Conservation (phyloP, 768 basidiomycete species). For the Amanita thiersii region DNA sequence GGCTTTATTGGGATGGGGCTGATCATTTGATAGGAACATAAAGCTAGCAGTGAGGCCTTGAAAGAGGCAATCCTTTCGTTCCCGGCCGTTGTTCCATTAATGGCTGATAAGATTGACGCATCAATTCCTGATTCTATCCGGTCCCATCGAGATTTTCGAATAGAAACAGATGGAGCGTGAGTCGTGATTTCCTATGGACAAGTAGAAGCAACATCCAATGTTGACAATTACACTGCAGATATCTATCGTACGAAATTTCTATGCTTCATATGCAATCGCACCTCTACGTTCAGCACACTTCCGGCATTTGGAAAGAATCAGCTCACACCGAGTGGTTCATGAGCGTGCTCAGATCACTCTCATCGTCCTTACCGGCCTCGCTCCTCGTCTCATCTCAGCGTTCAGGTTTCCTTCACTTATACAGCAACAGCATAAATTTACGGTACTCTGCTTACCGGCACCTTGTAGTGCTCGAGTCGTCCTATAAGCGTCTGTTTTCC, state of each 20-base stretch:
- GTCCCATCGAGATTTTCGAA: conserved; percentile 54
- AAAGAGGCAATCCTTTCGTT: conserved; percentile 68
- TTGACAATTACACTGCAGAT: no score
- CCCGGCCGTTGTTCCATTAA: conserved; percentile 72
- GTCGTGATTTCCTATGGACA: no score
- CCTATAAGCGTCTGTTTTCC: conserved; percentile 49
- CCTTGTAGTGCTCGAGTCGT: conserved; percentile 62
- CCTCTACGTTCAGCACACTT: conserved; percentile 78
- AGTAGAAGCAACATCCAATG: no score
- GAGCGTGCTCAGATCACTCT: conserved; percentile 38
- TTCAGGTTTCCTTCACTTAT: conserved; percentile 28
- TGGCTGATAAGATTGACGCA: conserved; percentile 83
- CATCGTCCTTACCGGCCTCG: conserved; percentile 27
- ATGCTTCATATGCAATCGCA: conserved; percentile 77
- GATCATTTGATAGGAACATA: conserved; percentile 33
- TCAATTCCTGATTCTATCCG: conserved; percentile 50
- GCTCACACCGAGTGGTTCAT: conserved; percentile 59
- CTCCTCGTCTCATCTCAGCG: conserved; percentile 26
- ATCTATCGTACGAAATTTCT: conserved; percentile 31
- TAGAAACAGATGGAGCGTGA: conserved; percentile 63
- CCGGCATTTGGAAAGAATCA: conserved; percentile 75
- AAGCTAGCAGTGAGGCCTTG: conserved; percentile 59
- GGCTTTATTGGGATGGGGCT: neutral
- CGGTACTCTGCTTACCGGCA: conserved; percentile 64
- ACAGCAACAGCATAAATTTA: conserved; percentile 26